Evolutionary conservation across 176 grass and related monocot species (phyloP).

Genomic region (Carex scoparia): DNA sequence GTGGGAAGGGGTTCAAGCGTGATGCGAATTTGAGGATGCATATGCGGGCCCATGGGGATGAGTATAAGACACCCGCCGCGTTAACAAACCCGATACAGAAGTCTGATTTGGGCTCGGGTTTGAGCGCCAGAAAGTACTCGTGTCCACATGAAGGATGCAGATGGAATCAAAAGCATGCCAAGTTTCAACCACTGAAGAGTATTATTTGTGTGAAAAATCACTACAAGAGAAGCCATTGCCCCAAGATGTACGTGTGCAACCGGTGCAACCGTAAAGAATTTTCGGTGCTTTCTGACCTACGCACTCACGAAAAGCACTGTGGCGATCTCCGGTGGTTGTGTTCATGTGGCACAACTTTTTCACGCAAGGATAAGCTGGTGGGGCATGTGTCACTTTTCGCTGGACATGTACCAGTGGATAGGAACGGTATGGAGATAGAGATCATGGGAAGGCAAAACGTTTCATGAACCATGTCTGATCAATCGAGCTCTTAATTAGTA

Average conservation of each 20-base stretch:
- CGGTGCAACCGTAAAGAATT: conserved; percentile 91
- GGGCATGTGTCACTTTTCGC: conserved; percentile 61
- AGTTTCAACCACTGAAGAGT: conserved; percentile 92
- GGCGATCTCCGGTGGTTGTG: conserved; percentile 83
- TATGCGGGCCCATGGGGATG: conserved; percentile 96
- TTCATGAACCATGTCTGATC: not conserved
- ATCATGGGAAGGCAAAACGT: conserved; percentile 9
- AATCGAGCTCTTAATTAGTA: not conserved
- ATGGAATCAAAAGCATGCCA: conserved; percentile 73
- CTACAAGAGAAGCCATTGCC: conserved; percentile 96
- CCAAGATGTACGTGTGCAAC: conserved; percentile 96
- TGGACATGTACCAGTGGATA: conserved; percentile 45
- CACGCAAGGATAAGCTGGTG: conserved; percentile 90
- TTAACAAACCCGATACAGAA: conserved; percentile 45
- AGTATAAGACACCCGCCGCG: conserved; percentile 85
- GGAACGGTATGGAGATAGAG: conserved; percentile 17
- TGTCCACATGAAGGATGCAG: conserved; percentile 84
- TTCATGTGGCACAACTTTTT: conserved; percentile 84
- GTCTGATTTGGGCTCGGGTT: not conserved
- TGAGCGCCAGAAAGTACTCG: conserved; percentile 45
- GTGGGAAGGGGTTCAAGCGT: conserved; percentile 98
- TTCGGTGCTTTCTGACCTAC: conserved; percentile 84
- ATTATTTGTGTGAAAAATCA: conserved; percentile 89
- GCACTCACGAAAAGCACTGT: conserved; percentile 96
- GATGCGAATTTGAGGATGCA: conserved; percentile 98